Conservation (phyloP, 257 asterid genomes). For the Nicotiana sylvestris region DNA sequence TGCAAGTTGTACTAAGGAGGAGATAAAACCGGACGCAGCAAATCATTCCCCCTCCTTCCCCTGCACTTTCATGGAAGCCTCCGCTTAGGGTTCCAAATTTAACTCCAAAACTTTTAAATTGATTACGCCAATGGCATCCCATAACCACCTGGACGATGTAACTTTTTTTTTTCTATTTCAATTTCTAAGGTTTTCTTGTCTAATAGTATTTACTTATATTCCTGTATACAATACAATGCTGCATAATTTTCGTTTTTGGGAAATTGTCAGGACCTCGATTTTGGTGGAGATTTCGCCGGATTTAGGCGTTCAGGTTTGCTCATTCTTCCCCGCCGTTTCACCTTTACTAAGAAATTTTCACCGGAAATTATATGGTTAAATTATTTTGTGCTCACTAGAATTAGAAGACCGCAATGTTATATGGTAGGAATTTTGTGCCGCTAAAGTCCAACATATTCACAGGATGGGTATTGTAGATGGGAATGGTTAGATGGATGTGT, state of each 20-base stretch:
- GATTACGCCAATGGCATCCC: conserved; percentile 50
- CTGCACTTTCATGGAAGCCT: background rate
- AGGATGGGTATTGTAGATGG: too few relatives aligned
- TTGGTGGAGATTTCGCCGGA: conserved; percentile 70
- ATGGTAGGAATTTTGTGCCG: too few relatives aligned
- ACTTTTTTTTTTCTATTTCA: background rate
- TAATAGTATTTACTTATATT: background rate
- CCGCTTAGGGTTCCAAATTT: conserved; percentile 25
- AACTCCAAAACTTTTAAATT: conserved; percentile 10
- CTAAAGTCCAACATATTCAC: too few relatives aligned
- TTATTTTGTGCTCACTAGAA: too few relatives aligned
- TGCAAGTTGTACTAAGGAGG: too few relatives aligned
- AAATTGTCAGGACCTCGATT: conserved; percentile 65
- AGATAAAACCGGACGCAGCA: background rate
- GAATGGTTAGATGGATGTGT: too few relatives aligned
- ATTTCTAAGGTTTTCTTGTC: background rate
- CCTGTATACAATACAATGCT: background rate
- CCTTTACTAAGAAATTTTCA: background rate
- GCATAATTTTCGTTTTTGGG: conserved; percentile 1
- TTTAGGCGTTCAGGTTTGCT: conserved; percentile 55
- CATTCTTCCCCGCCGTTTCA: background rate
- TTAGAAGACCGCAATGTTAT: too few relatives aligned
- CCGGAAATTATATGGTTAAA: too few relatives aligned
- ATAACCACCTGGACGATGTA: conserved; percentile 59
- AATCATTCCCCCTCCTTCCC: background rate